These are phyloP conservation scores for Blastocystis sp. DNA, from an alignment of 352 stramenopile genomes.

Conservation along the genomic window DNA sequence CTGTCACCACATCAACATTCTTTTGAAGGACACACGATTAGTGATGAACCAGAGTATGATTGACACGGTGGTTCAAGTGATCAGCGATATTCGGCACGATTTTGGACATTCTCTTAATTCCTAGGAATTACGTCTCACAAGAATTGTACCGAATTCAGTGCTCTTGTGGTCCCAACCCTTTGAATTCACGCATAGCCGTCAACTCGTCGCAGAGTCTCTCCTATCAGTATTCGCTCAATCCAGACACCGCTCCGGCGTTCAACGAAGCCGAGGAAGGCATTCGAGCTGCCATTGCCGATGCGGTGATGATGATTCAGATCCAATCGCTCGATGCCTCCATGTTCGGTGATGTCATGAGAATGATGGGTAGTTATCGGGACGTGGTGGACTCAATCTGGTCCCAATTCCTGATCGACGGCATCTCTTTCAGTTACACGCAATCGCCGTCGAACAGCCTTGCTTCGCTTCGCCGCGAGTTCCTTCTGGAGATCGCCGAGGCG, in stretches of 20 bases:
- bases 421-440: constrained; percentile 16
- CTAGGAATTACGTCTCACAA: constrained; percentile 43
- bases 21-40: constrained; percentile 3
- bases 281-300: background rate
- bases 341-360: background rate
- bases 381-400: constrained; percentile 40
- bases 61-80: constrained; percentile 33
- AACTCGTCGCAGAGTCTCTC: background rate
- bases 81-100: constrained; percentile 19
- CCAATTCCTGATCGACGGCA: constrained; percentile 28
- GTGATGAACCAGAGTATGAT: constrained; percentile 41
- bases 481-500: constrained; percentile 12
- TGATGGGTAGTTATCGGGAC: constrained; percentile 33
- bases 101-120: background rate
- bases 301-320: constrained; percentile 9
- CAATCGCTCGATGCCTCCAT: constrained; percentile 55
- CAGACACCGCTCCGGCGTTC: background rate
- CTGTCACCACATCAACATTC: constrained; percentile 11
- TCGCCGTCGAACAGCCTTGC: background rate
- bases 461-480: background rate
- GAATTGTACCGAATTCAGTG: constrained; percentile 38
- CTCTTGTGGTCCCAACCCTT: background rate
- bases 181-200: background rate
- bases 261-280: background rate
- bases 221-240: background rate